Conservation (phyloP, 768 basidiomycete species). For the Russula sp. region DNA sequence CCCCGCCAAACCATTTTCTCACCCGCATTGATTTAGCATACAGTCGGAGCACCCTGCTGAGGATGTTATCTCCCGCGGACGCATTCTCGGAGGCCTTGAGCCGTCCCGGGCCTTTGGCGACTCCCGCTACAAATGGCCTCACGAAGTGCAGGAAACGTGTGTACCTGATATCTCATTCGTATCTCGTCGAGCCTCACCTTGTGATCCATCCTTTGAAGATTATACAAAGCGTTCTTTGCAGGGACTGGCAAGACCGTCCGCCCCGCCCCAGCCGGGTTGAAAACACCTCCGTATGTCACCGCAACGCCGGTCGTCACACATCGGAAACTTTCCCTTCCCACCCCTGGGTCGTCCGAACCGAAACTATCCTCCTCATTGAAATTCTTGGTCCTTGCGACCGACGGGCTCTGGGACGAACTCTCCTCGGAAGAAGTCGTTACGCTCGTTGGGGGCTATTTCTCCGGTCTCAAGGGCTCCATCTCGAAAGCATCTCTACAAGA, state of each 20-base stretch:
- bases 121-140: slow-evolving; percentile 84
- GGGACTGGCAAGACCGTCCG: slow-evolving; percentile 58
- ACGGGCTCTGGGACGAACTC: slow-evolving; percentile 52
- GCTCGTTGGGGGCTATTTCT: slow-evolving; percentile 77
- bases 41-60: slow-evolving; percentile 75
- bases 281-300: slow-evolving; percentile 91
- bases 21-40: slow-evolving; percentile 42
- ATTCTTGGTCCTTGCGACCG: slow-evolving; percentile 88
- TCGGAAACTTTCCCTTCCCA: slow-evolving; percentile 55
- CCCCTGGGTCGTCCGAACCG: slow-evolving; percentile 27
- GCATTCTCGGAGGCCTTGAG: slow-evolving; percentile 83
- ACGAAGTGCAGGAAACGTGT: slow-evolving; percentile 64
- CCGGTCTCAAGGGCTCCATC: slow-evolving; percentile 60
- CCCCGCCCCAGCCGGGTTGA: slow-evolving; percentile 53
- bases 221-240: slow-evolving; percentile 61
- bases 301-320: slow-evolving; percentile 79
- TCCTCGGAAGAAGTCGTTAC: slow-evolving; percentile 79
- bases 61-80: slow-evolving; percentile 70
- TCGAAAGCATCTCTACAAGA: slow-evolving; percentile 50
- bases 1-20: background rate
- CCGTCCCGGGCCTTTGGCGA: slow-evolving; percentile 86
- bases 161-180: slow-evolving; percentile 24
- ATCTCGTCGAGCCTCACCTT: background rate
- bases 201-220: slow-evolving; percentile 29
- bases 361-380: slow-evolving; percentile 39